Evolutionary conservation across 768 basidiomycete species (phyloP), one percentile per base, ranked within the genome.

Genomic region (Hericium alpestre): DNA sequence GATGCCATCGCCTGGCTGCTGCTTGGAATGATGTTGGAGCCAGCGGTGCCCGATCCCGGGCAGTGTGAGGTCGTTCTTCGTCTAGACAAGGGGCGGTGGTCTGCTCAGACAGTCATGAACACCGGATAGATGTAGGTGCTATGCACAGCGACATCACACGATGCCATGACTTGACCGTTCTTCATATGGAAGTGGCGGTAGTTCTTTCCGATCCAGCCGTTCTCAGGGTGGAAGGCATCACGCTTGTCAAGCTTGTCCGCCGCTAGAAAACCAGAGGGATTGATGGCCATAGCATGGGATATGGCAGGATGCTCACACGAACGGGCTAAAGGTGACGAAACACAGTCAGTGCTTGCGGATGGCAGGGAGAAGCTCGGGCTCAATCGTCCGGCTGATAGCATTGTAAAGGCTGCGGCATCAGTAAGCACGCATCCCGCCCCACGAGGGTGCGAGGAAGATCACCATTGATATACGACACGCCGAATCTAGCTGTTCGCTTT

Each of bases 11-110:
- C 58, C 52, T 1, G 67, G 67, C 38, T 61, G 73, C 50, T 83
- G 63, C 2, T 70, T 57, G 4, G 77, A 79, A 59, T 84, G 82
- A 56, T 83, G 76, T 53, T 81, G 77, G 53, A 77, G 71, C 83
- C 82, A 84, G 16, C 83, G 73, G 49, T 83, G 67, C 1, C 82
- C 79, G 3, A 81, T 73, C 66, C 83, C 80, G 2, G 75, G 72
- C 58, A 81, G 66, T 0, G 75, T 74, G 4, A 84, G 65, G 46
- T 67, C 59, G 59, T 81, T 70, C 50, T 73, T 76, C 38, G 73
- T 74, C 75, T 76, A 53, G 40, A 11, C 39, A 54, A 23, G 9
- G 38, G 38, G 38, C 23, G 12, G 23, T 38, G 40, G 40, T 40
- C 20, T 12, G 38, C 7, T 13, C 49, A 18, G 23, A 11, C 9